These are phyloP conservation scores for Mycena rebaudengoi DNA, from an alignment of 768 basidiomycete species.

Conservation along the genomic window DNA sequence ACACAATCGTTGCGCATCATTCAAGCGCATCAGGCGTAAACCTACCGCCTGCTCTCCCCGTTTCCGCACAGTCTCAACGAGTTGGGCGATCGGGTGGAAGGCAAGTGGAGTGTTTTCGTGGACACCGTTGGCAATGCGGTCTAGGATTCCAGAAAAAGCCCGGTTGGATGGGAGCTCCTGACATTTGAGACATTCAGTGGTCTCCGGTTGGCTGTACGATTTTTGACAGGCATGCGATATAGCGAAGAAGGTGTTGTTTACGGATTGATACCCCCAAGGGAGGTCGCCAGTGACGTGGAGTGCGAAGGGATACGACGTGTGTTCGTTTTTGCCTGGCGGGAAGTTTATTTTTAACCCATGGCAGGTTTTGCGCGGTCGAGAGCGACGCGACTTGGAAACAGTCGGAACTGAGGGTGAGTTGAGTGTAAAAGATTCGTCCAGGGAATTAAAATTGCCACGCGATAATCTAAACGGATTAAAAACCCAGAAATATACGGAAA, in stretches of 20 bases:
- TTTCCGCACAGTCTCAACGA: neutral
- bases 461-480: too few relatives aligned
- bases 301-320: neutral
- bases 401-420: too few relatives aligned
- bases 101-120: neutral
- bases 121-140: neutral
- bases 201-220: neutral
- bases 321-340: neutral
- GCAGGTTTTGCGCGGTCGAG: neutral
- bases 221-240: neutral
- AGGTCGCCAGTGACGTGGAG: neutral
- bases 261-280: slow-evolving; percentile 3
- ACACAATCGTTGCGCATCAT: neutral
- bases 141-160: neutral
- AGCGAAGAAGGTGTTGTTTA: neutral
- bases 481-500: too few relatives aligned
- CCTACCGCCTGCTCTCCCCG: neutral
- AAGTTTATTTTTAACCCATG: neutral
- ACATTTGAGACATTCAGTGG: neutral
- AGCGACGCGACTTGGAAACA: too few relatives aligned
- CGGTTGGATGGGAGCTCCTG: neutral
- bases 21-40: too few relatives aligned
- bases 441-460: too few relatives aligned
- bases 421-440: too few relatives aligned
- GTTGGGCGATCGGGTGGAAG: neutral